These are phyloP conservation scores for Selaginella tamariscina DNA, from an alignment of 75 land plant genomes.

Conservation along the genomic window DNA sequence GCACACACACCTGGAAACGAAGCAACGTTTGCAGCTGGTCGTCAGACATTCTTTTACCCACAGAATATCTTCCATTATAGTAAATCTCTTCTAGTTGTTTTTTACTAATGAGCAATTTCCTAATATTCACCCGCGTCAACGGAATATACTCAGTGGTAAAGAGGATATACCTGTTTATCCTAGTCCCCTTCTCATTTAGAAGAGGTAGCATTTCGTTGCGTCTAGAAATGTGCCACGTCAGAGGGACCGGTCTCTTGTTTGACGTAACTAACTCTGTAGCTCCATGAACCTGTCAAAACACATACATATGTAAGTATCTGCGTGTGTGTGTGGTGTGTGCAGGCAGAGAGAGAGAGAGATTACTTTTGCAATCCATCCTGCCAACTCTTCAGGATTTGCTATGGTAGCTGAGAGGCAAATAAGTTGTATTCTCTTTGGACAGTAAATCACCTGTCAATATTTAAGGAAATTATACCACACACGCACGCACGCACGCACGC, in stretches of 20 bases:
- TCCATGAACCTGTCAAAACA: conserved; percentile 73
- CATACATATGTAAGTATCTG: conserved; percentile 12
- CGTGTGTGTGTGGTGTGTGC: background rate
- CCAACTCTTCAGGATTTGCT: conserved; percentile 94
- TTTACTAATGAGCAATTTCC: background rate
- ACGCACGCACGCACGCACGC: background rate
- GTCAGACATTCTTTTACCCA: background rate
- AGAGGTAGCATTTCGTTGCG: conserved; percentile 60
- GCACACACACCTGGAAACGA: background rate
- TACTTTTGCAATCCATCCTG: conserved; percentile 98
- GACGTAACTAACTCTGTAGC: conserved; percentile 87
- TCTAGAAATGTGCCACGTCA: conserved; percentile 86
- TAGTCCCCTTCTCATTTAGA: conserved; percentile 59
- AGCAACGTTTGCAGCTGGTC: background rate
- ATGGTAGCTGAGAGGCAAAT: conserved; percentile 95
- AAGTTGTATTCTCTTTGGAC: conserved; percentile 93
- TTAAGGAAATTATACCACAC: background rate
- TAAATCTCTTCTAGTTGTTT: background rate
- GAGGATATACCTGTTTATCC: conserved; percentile 57
- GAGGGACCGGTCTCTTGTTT: conserved; percentile 75
- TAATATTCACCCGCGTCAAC: conserved; percentile 18
- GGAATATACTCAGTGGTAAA: background rate
- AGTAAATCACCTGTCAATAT: conserved; percentile 67
- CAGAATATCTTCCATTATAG: background rate
- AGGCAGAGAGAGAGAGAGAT: background rate